These are phyloP conservation scores for Penicillium angulare DNA, from an alignment of 495 filamentous ascomycete genomes.

Conservation along the genomic window DNA sequence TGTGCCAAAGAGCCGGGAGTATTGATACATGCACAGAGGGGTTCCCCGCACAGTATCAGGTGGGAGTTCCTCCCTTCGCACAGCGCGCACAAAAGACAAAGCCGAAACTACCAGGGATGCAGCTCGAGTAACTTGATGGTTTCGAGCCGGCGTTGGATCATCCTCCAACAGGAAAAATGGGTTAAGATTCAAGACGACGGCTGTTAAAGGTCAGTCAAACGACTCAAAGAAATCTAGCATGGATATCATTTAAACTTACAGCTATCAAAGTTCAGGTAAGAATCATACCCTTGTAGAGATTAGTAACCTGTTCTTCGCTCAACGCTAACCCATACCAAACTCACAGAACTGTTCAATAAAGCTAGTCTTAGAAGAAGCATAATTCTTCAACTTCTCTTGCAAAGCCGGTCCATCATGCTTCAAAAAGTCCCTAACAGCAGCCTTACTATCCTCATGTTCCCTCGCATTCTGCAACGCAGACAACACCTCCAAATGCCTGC, in stretches of 20 bases:
- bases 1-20: conserved; percentile 92
- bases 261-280: conserved; percentile 96
- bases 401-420: conserved; percentile 79
- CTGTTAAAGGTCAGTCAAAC: conserved; percentile 21
- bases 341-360: conserved; percentile 99
- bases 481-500: conserved; percentile 77
- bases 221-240: background rate
- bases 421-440: conserved; percentile 82
- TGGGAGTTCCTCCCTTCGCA: conserved; percentile 88
- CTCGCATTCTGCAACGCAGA: conserved; percentile 75
- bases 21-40: conserved; percentile 96
- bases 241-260: conserved; percentile 41
- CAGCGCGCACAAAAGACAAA: conserved; percentile 87
- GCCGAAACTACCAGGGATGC: conserved; percentile 90
- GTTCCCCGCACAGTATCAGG: conserved; percentile 81
- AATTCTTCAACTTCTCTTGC: conserved; percentile 87
- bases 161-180: conserved; percentile 98
- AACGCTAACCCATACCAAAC: conserved; percentile 27
- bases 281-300: conserved; percentile 81
- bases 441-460: conserved; percentile 80
- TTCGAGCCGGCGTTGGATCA: conserved; percentile 92
- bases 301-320: background rate
- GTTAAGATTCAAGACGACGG: conserved; percentile 95
- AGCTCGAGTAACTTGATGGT: conserved; percentile 92
- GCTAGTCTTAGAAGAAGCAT: conserved; percentile 89